Evolutionary conservation across 2,329 filamentous ascomycete species (phyloP).

Genomic region (Phaeoacremonium minimum): DNA sequence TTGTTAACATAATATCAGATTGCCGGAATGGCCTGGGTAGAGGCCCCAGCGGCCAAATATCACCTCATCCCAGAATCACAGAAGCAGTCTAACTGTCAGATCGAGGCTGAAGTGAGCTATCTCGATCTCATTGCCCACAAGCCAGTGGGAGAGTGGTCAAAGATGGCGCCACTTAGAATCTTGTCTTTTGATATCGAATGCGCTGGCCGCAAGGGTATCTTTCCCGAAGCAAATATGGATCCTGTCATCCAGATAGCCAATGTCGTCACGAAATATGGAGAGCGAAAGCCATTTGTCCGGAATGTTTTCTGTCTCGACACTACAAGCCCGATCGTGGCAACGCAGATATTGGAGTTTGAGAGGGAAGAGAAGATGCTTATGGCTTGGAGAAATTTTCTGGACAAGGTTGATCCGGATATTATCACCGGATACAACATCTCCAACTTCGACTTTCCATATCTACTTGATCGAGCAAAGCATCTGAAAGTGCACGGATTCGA

Average conservation of each 20-base stretch:
- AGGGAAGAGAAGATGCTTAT: conserved; percentile 86
- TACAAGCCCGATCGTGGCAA: conserved; percentile 91
- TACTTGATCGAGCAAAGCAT: conserved; percentile 81
- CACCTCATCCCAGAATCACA: conserved; percentile 60
- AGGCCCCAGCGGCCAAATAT: conserved; percentile 73
- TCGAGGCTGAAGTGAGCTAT: conserved; percentile 85
- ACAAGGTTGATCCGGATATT: conserved; percentile 90
- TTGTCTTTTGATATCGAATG: conserved; percentile 99
- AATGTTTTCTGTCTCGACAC: conserved; percentile 96
- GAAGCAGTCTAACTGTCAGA: conserved; percentile 89
- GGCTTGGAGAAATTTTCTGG: conserved; percentile 84
- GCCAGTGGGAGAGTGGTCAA: conserved; percentile 91
- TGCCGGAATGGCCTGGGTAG: conserved; percentile 96
- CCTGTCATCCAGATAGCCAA: conserved; percentile 98
- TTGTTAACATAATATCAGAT: too few relatives aligned
- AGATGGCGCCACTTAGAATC: conserved; percentile 91
- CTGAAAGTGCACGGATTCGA: conserved; percentile 78
- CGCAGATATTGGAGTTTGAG: conserved; percentile 80
- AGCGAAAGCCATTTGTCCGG: conserved; percentile 89
- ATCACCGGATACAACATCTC: conserved; percentile 99
- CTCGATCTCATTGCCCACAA: conserved; percentile 80
- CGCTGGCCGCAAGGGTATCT: conserved; percentile 94
- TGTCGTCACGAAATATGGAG: conserved; percentile 89
- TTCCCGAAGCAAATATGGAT: conserved; percentile 86
- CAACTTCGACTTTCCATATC: conserved; percentile 98